Conservation (phyloP, 2,329 filamentous ascomycete genomes). For the Knufia petricola region DNA sequence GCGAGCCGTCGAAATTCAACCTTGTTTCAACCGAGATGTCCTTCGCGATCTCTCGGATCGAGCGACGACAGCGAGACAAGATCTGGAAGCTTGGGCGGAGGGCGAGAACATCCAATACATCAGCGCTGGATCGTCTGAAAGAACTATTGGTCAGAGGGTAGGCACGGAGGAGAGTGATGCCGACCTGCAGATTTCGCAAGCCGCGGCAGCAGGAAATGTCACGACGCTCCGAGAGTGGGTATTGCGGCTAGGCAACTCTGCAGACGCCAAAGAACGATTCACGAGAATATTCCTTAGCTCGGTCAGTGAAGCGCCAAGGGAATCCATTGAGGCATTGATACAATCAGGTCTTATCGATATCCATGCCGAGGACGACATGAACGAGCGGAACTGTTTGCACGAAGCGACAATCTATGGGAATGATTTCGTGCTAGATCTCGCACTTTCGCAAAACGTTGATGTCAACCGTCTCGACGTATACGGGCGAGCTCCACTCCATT, state of each 20-base stretch:
- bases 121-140: conserved; percentile 35
- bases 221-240: conserved; percentile 71
- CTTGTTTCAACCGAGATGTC: conserved; percentile 94
- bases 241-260: conserved; percentile 54
- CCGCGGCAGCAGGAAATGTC: conserved; percentile 71
- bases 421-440: conserved; percentile 63
- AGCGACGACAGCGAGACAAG: conserved; percentile 89
- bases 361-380: conserved; percentile 94
- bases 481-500: conserved; percentile 84
- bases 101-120: conserved; percentile 86
- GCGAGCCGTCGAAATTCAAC: conserved; percentile 90
- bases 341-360: conserved; percentile 77
- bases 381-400: conserved; percentile 90
- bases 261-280: conserved; percentile 61
- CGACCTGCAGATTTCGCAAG: conserved; percentile 79
- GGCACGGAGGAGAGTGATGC: conserved; percentile 81
- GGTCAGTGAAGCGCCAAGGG: conserved; percentile 72
- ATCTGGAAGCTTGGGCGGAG: conserved; percentile 93
- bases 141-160: conserved; percentile 30
- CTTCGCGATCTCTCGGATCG: conserved; percentile 95
- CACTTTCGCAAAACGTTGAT: conserved; percentile 65
- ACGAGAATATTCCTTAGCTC: conserved; percentile 85
- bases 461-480: conserved; percentile 82
- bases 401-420: conserved; percentile 95
- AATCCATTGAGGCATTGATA: conserved; percentile 65